These are phyloP conservation scores for Daldinia concentrica DNA, from an alignment of 495 filamentous ascomycete species.

Conservation along the genomic window DNA sequence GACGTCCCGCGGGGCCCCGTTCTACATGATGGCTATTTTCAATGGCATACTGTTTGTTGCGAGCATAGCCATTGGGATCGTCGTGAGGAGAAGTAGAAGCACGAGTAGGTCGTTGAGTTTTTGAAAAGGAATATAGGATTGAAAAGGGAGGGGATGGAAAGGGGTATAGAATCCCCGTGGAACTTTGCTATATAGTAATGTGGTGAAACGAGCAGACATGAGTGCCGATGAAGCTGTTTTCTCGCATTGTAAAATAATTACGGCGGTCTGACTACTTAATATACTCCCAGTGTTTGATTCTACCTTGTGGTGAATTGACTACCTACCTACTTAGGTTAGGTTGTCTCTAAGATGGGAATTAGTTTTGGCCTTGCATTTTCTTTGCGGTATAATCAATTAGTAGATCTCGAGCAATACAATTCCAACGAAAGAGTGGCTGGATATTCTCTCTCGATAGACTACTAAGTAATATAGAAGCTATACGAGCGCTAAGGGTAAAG, in stretches of 20 bases:
- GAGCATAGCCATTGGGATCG: slow-evolving; percentile 58
- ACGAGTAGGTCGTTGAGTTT: slow-evolving; percentile 3
- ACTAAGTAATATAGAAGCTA: not conserved
- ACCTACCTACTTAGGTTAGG: too few relatives aligned
- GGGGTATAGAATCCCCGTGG: not conserved
- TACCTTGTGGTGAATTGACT: not conserved
- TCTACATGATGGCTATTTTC: slow-evolving; percentile 91
- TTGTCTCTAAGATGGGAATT: not conserved
- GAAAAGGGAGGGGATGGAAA: not conserved
- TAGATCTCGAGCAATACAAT: too few relatives aligned
- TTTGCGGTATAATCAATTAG: not conserved
- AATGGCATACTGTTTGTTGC: slow-evolving; percentile 75
- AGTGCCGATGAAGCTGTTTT: not conserved
- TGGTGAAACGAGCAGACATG: not conserved
- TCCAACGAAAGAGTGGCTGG: not conserved
- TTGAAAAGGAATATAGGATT: not conserved
- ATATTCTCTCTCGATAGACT: not conserved
- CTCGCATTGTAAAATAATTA: not conserved
- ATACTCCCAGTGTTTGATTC: not conserved
- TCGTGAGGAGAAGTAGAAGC: slow-evolving; percentile 4
- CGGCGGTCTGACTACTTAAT: not conserved
- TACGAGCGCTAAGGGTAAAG: too few relatives aligned
- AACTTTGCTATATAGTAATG: not conserved
- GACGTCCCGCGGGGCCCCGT: slow-evolving; percentile 75
- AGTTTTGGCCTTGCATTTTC: not conserved